Base-by-base conservation (phyloP, 2,329 filamentous ascomycete genomes). In the Beauveria australis region DNA sequence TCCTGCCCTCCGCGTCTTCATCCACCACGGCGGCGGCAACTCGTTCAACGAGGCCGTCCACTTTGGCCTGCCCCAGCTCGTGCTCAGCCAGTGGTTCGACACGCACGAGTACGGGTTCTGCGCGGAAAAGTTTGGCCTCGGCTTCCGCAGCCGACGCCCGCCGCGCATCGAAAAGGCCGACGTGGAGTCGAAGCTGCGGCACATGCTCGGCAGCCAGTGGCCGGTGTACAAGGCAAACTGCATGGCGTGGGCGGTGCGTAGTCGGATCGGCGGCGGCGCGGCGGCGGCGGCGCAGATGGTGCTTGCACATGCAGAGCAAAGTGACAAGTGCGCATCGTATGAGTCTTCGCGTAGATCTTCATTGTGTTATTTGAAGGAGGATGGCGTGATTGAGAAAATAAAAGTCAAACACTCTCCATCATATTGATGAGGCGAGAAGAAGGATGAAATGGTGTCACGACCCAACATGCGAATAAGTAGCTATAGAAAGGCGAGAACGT, bases 41-140 rank as follows among this genome's bases (percentile, higher is more conserved):
- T 56, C 53, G 16, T 56, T 56, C 53, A 56, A 56, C 53, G 53
- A 56, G 53, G 53, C 53, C 9, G 53, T 56, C 5, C 53, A 56
- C 53, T 46, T 30, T 33, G 53, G 40, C 41, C 30, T 56, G 40
- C 53, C 53, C 1, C 53, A 56, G 53, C 53, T 56, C 18, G 53
- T 56, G 18, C 53, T 56, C 18, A 46, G 41, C 26, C 53, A 56
- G 53, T 56, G 53, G 53, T 56, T 56, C 26, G 53, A 56, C 53
- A 56, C 53, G 53, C 53, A 56, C 53, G 53, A 56, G 53, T 56
- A 56, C 41, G 41, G 53, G 6, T 47, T 19, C 26, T 46, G 53
- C 53, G 53, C 53, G 16, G 53, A 56, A 26, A 47, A 44, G 41
- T 56, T 47, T 47, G 53, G 53, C 10, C 41, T 56, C 30, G 53